Base-by-base conservation (phyloP, 2,329 filamentous ascomycete genomes). In the Trichoderma sp. region DNA sequence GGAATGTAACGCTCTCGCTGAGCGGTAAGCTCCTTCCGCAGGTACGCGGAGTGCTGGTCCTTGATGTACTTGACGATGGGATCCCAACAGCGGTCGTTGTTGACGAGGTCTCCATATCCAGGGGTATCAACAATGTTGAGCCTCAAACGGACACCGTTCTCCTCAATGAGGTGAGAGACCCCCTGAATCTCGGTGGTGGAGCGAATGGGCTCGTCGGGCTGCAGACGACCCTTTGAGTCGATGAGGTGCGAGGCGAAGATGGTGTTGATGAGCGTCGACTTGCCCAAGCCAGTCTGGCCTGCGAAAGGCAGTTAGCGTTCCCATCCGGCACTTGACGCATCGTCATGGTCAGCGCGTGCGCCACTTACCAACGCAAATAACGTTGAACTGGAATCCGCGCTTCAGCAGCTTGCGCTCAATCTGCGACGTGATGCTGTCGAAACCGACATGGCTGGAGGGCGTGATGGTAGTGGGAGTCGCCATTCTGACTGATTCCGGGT, bases 11-110 rank as follows among this genome's bases (percentile, higher is more conserved):
- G 91, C 84, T 99, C 95, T 83, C 95, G 92, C 87, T 99, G 95
- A 74, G 95, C 95, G 67, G 95, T 98, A 78, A 99, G 93, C 83
- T 99, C 95, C 88, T 99, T 99, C 82, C 95, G 92, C 75, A 99
- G 89, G 85, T 98, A 99, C 76, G 95, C 94, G 64, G 93, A 97
- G 87, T 99, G 95, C 86, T 99, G 95, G 83, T 99, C 95, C 88
- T 99, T 99, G 88, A 99, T 99, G 84, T 99, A 99, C 87, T 99
- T 99, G 87, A 99, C 94, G 80, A 99, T 99, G 71, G 95, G 95
- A 79, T 99, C 95, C 95, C 95, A 99, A 90, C 95, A 99, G 87
- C 95, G 92, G 84, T 99, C 95, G 82, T 99, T 99, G 89, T 99
- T 99, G 82, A 99, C 95, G 78, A 97, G 89, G 78, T 99, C 95